A percentile compares a stretch with the other conserved stretches of the same genome.
Conservation (phyloP, 768 basidiomycete species). For the Sporobolomyces roseus region DNA sequence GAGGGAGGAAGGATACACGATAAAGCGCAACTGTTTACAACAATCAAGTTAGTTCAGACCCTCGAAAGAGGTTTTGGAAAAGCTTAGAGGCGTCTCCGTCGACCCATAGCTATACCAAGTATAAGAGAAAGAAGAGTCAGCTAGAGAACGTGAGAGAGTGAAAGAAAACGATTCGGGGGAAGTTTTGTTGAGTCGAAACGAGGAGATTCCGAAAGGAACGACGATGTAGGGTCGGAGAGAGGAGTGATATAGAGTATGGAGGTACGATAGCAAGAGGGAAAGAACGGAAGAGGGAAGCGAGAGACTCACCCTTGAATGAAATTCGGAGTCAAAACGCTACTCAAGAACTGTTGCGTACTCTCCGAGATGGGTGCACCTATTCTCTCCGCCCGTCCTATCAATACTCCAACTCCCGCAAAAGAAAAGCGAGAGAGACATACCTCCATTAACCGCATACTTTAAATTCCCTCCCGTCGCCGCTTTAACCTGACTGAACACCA, state of each 20-base stretch:
- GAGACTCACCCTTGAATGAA: constrained; percentile 74
- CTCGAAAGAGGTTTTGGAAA: not conserved
- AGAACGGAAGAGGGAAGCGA: not conserved
- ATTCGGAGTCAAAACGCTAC: constrained; percentile 64
- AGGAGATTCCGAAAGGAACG: too few species aligned
- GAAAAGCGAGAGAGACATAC: constrained; percentile 46
- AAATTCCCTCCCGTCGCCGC: constrained; percentile 86
- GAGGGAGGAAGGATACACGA: constrained; percentile 73
- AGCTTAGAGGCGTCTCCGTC: constrained; percentile 7
- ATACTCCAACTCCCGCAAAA: not conserved
- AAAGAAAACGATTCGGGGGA: too few species aligned
- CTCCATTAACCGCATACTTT: constrained; percentile 70
- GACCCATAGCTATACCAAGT: not conserved
- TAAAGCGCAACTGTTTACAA: too few species aligned
- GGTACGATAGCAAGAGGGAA: not conserved
- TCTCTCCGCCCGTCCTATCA: not conserved
- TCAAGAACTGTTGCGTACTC: constrained; percentile 88
- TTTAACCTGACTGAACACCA: constrained; percentile 70
- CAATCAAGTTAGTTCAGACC: not conserved
- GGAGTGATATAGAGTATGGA: too few species aligned
- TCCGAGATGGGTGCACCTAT: constrained; percentile 64
- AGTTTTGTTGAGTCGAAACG: too few species aligned
- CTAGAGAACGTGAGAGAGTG: too few species aligned
- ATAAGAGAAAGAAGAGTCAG: too few species aligned
- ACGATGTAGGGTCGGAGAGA: too few species aligned